phyloP scores from a whole-genome alignment of 345 rosid species.

The Triadica sebifera region DNA sequence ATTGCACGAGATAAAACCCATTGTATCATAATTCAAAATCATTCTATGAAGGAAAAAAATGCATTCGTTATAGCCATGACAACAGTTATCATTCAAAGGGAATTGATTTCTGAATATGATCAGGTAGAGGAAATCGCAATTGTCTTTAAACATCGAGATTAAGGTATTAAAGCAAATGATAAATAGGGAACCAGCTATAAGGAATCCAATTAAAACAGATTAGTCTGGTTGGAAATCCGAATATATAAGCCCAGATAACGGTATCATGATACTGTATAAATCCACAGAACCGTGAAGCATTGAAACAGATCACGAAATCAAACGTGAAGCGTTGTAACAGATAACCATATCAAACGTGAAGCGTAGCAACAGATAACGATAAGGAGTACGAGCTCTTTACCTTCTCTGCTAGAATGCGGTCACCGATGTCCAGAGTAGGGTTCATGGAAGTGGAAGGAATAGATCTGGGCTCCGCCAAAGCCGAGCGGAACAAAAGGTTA shows the following conservation, averaged over 20 bases:
- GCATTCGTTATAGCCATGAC: background rate
- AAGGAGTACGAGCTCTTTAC: slow-evolving; percentile 27
- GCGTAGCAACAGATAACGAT: background rate
- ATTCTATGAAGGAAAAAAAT: background rate
- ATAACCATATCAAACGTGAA: background rate
- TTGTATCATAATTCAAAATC: background rate
- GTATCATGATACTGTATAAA: background rate
- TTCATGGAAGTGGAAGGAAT: slow-evolving; percentile 80
- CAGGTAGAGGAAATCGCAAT: no score
- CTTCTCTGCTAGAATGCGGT: slow-evolving; percentile 89
- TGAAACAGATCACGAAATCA: background rate
- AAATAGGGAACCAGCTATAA: background rate
- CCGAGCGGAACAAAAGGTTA: slow-evolving; percentile 65
- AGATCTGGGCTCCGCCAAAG: slow-evolving; percentile 80
- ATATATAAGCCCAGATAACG: background rate
- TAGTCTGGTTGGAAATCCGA: background rate
- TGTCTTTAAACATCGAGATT: background rate
- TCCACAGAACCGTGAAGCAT: no score
- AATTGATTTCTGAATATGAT: no score
- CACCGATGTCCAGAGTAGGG: slow-evolving; percentile 85
- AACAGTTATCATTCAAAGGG: background rate
- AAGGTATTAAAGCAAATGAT: background rate
- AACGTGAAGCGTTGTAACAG: background rate
- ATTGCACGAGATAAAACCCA: background rate
- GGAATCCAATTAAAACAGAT: background rate